Conservation (phyloP, 306 rosid species). For the Alnus rubra region DNA sequence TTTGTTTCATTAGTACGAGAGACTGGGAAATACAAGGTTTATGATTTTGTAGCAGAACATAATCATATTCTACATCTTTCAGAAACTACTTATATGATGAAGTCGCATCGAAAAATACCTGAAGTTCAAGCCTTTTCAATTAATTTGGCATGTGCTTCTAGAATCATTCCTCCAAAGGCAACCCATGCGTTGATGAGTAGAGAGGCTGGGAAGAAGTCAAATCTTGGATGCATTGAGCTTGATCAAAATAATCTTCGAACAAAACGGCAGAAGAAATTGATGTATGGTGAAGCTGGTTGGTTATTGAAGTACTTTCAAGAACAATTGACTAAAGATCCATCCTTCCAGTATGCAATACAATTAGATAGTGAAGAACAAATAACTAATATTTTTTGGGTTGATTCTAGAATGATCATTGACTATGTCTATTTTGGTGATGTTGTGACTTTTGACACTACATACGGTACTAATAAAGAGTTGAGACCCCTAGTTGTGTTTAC, state of each 20-base stretch:
- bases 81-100: not conserved
- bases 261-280: not conserved
- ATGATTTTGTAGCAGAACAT: not conserved
- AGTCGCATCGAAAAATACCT: not conserved
- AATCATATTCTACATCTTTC: not conserved
- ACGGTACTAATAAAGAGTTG: too few species aligned
- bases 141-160: not conserved
- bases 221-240: not conserved
- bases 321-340: not conserved
- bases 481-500: too few species aligned
- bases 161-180: not conserved
- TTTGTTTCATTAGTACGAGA: not conserved
- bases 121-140: conserved; percentile 2
- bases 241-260: not conserved
- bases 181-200: not conserved
- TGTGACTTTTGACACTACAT: too few species aligned
- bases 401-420: not conserved
- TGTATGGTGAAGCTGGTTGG: not conserved
- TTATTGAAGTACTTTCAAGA: not conserved
- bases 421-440: too few species aligned
- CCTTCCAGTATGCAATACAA: not conserved
- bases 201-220: too few species aligned
- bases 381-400: not conserved
- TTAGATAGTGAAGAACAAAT: not conserved
- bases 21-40: not conserved